Evolutionary conservation across 2,329 filamentous ascomycete species (phyloP), one percentile per base, ranked within the genome.

Genomic region (Pleomassaria siparia): DNA sequence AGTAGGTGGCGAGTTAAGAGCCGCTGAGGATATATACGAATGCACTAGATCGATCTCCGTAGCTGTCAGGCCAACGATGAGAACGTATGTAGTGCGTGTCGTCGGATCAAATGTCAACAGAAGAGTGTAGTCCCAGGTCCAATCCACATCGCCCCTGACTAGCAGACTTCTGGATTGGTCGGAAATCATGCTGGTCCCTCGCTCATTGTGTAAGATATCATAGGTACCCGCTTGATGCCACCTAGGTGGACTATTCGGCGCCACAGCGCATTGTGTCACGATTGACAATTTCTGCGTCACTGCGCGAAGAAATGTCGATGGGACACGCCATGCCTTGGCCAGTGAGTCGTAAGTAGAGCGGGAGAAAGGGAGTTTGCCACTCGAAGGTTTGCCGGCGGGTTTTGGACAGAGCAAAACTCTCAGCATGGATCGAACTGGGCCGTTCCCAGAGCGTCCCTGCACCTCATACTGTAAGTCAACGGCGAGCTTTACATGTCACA

Each of bases 81-180:
- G 45, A 11, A 37, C 44, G 26, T 47, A 36, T 3, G 48, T 54
- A 7, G 26, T 50, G 16, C 42, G 21, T 4, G 47, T 41, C 2
- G 13, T 21, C 1, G 53, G 50, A 20, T 53, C 48, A 16, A 49
- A 28, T 3, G 45, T 54, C 4, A 54, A 46, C 11, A 47, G 36
- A 16, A 54, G 43, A 2, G 47, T 54, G 44, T 56, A 56, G 26
- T 56, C 53, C 50, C 50, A 56, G 2, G 53, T 56, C 53, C 53
- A 56, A 24, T 56, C 50, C 9, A 48, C 48, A 22, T 53, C 53
- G 22, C 51, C 49, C 12, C 51, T 42, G 32, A 56, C 39, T 4
- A 56, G 40, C 5, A 56, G 43, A 26, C 40, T 45, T 13, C 10
- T 46, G 9, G 51, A 43, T 11, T 13, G 1, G 21, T 45, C 30